Base-by-base conservation (phyloP, 352 stramenopile genomes). In the Phytopythium mirpurense region DNA sequence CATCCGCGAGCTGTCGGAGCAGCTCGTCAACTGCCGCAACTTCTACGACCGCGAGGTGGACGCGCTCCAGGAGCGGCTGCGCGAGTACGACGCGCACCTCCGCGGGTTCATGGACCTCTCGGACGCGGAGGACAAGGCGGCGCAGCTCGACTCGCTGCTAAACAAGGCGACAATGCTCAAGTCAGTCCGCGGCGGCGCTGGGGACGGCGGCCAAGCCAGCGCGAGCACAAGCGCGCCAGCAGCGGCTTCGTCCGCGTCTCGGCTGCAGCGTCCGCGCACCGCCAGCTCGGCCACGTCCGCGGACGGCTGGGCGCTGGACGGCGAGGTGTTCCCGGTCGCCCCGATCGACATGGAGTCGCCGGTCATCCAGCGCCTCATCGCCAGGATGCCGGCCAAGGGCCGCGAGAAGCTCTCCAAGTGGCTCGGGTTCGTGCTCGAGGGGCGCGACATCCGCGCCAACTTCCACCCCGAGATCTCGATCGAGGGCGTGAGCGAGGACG, bases 291-390 rank as follows among this genome's bases (percentile, higher is more conserved):
- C 57, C 9, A 69, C 56, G n/a, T 65, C 64, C 18, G 56, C 60
- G 0, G 70, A 72, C 26, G 63, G 75, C 6, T 90, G 79, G 79
- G 54, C 68, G 6, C n/a, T 86, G 36, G 76, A 90, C 52, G 63
- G 79, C 34, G 79, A 90, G 32, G 63, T 88, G 18, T 86, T 84
- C 29, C 79, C 79, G 9, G 58, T 82, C 37, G 76, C 70, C 2
- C 79, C 76, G 10, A 84, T 90, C 41, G 68, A 86, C 48, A 85
- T 90, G 77, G 79, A 90, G 32, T 90, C 79, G n/a, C 72, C 77
- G 8, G 72, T 90, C 14, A 69, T 88, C 5, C 72, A 90, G 60
- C 72, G 73, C 0, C 56, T 90, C 36, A 82, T 88, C 46, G 61
- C 61, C n/a, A 83, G 57, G 42, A 81, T 90, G 72, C 76, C 76